phyloP scores from a whole-genome alignment of 768 basidiomycete genomes.

The Suillus spraguei region DNA sequence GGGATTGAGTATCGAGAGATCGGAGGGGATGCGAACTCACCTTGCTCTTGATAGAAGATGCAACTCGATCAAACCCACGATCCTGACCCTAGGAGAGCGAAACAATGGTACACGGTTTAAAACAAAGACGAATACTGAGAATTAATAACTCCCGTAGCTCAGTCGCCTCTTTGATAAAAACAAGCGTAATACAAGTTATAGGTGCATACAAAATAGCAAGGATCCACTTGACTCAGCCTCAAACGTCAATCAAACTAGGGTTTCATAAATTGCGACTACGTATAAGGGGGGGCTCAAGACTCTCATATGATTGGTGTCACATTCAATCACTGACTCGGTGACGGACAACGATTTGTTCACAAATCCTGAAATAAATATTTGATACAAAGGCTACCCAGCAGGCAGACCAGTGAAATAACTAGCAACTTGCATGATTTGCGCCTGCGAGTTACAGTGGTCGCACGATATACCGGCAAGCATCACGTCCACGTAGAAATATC shows the following conservation, averaged over 20 bases:
- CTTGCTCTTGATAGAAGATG: not conserved
- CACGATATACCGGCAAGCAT: not conserved
- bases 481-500: constrained; percentile 8
- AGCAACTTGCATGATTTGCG: not conserved
- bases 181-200: not conserved
- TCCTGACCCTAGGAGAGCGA: not conserved
- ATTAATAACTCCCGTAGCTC: not conserved
- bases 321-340: not conserved
- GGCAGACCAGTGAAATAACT: not conserved
- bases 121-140: not conserved
- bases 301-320: not conserved
- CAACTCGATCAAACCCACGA: constrained; percentile 1
- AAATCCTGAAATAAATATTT: not conserved
- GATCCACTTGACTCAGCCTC: too few species aligned
- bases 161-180: not conserved
- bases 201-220: not conserved
- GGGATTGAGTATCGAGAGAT: not conserved
- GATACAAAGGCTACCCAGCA: not conserved
- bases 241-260: not conserved
- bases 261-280: not conserved
- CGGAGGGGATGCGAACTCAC: not conserved
- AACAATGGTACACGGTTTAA: not conserved
- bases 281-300: not conserved
- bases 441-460: not conserved
- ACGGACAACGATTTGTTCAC: constrained; percentile 3